phyloP scores from a whole-genome alignment of 2,329 filamentous ascomycete genomes.

The Thielaviopsis euricoi region DNA sequence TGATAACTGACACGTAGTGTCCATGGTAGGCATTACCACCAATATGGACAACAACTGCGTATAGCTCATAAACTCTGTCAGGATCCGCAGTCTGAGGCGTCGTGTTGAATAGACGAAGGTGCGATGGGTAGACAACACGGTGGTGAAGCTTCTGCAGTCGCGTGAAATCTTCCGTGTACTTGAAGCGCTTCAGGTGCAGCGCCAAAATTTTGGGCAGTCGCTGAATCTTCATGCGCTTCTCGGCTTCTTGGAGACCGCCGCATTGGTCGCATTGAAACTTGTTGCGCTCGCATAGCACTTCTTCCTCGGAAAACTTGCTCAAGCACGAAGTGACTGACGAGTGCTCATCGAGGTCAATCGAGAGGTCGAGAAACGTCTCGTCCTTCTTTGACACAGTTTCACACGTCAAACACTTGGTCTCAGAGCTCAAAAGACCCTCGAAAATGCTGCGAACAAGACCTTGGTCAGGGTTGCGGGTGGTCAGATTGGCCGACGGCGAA shows the following conservation, averaged over 20 bases:
- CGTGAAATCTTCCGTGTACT: conserved; percentile 92
- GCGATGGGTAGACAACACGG: conserved; percentile 90
- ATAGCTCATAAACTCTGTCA: conserved; percentile 87
- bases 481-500: conserved; percentile 33
- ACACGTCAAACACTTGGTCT: conserved; percentile 91
- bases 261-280: conserved; percentile 99
- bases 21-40: conserved; percentile 93
- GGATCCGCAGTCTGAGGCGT: conserved; percentile 89
- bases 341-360: conserved; percentile 88
- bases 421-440: conserved; percentile 83
- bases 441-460: conserved; percentile 97
- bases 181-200: conserved; percentile 90
- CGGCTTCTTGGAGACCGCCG: conserved; percentile 87
- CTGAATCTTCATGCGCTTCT: conserved; percentile 99
- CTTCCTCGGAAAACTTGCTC: conserved; percentile 89
- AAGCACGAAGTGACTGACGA: conserved; percentile 92
- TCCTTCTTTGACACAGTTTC: conserved; percentile 91
- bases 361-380: conserved; percentile 88
- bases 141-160: conserved; percentile 93
- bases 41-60: conserved; percentile 94
- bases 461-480: conserved; percentile 20
- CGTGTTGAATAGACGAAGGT: conserved; percentile 92
- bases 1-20: conserved; percentile 95
- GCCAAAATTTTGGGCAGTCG: conserved; percentile 79
- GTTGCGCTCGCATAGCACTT: conserved; percentile 96